Base-by-base conservation (phyloP, 140 eudicot species). In the Senecio squalidus region DNA sequence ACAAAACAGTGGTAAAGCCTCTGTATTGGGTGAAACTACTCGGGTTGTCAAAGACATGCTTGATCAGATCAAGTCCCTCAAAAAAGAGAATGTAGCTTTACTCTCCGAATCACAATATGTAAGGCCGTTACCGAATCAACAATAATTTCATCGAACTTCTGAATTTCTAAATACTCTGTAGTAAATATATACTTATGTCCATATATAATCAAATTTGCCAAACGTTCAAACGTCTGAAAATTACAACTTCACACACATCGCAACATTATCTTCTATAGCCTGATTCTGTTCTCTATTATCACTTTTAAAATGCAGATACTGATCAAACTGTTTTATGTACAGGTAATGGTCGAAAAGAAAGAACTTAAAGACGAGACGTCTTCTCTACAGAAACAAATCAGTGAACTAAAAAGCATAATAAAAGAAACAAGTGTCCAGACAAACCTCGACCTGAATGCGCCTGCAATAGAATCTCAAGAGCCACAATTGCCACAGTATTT, bases 91-190 rank as follows among this genome's bases (percentile, higher is more conserved):
- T 64, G 78, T 82, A 31, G 66, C 82, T 30, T 76, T 89, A 34
- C 50, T 85, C 49, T 79, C 92, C 1, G 97, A 89, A 74, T 79
- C 88, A 45, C 83, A 85, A 60, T 89, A 89, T 55, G 95, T 89
- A 82, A 82, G 95, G 28, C 55, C 30, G 8, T 26, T 38, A 39
- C 11, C 47, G 6, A 34, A 33, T 30, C 5, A 55, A 30, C 17
- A 29, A 4, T 30, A 4, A 50, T 9, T 14, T 25, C 18, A 50
- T 50, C 25, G 4, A 44, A 44, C 50, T 44, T 36, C 10, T 36
- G n/a, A n/a, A n/a, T n/a, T n/a, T n/a, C n/a, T n/a, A n/a, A n/a
- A n/a, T n/a, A n/a, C n/a, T n/a, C n/a, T n/a, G n/a, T n/a, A n/a
- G n/a, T n/a, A n/a, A n/a, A n/a, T 33, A 33, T 33, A 7, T 7